Base-by-base conservation (phyloP, 345 rosid genomes). In the Murraya paniculata region DNA sequence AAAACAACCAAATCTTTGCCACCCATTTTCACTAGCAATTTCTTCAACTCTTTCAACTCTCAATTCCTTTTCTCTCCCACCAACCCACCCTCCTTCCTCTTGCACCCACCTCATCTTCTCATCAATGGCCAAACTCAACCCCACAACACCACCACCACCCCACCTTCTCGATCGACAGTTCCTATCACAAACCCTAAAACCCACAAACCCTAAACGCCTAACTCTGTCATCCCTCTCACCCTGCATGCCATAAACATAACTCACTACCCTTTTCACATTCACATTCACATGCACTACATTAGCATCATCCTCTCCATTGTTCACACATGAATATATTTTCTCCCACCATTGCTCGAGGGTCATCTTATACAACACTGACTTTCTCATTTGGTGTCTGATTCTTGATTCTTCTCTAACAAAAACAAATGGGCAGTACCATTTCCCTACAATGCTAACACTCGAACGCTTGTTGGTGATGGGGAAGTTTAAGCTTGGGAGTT, bases 401-500 rank as follows among this genome's bases (percentile, higher is more conserved):
- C 81, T 85, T 21, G 73, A 35, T 53, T 78, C 83, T 79, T 92
- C 98, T 41, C 83, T 90, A 4, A 92, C 82, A 72, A 91, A 91
- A 84, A 94, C 73, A 67, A 88, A 90, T 1, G 94, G 94, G 79
- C 97, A 94, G 58, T 88, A 92, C 98, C 98, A 94, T 82, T 85
- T 81, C 28, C 97, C 97, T 16, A 92, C 89, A 14, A 84, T 67
- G 35, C 79, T 82, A 0, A 85, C 68, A 36, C 77, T 69, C 2
- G 93, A 90, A 14, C 84, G 83, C 60, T 78, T 85, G 71, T 68
- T 79, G 0, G 85, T 77, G 56, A 87, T 67, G 0, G 87, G 82
- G 79, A 92, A 92, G 48, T 78, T 73, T 6, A 89, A 85, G 18
- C 76, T 73, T 7, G 95, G 98, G 27, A 90, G 91, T 35, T 78